Conservation (phyloP, 2,329 filamentous ascomycete species). For the Arthroderma sp. region DNA sequence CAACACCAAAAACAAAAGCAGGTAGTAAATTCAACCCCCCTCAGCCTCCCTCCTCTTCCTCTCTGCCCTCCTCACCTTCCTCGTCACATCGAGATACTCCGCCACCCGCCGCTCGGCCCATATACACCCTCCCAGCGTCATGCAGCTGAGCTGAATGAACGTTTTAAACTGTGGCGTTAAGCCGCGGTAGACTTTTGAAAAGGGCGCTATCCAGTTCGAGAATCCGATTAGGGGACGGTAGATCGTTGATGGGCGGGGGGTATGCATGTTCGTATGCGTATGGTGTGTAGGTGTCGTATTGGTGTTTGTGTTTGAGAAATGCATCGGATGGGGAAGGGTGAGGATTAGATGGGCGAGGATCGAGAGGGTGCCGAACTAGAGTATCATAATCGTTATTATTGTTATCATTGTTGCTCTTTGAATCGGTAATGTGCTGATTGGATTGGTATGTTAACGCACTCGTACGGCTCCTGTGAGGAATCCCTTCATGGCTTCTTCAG, state of each 20-base stretch:
- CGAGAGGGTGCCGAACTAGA: conserved; percentile 34
- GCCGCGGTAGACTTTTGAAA: conserved; percentile 32
- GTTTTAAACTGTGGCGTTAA: conserved; percentile 38
- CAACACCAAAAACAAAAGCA: background rate
- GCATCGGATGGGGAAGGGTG: conserved; percentile 29
- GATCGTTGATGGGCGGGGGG: conserved; percentile 12
- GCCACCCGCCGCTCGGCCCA: conserved; percentile 35
- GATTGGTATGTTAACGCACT: conserved; percentile 17
- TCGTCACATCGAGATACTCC: conserved; percentile 32
- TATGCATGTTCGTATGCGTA: background rate
- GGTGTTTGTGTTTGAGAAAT: conserved; percentile 16
- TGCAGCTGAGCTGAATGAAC: conserved; percentile 34
- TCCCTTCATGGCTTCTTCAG: conserved; percentile 27
- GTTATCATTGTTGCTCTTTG: no score
- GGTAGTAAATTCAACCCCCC: background rate
- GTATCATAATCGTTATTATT: background rate
- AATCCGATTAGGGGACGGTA: conserved; percentile 35
- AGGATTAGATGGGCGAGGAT: conserved; percentile 34
- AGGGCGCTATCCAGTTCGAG: conserved; percentile 33
- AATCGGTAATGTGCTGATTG: background rate
- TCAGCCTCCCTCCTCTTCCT: conserved; percentile 14
- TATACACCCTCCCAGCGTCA: conserved; percentile 36
- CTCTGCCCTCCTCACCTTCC: conserved; percentile 29
- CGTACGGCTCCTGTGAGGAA: conserved; percentile 32
- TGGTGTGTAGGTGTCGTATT: conserved; percentile 4